Evolutionary conservation across 139 green algal species (phyloP).

Genomic region (Haematococcus lacustris): DNA sequence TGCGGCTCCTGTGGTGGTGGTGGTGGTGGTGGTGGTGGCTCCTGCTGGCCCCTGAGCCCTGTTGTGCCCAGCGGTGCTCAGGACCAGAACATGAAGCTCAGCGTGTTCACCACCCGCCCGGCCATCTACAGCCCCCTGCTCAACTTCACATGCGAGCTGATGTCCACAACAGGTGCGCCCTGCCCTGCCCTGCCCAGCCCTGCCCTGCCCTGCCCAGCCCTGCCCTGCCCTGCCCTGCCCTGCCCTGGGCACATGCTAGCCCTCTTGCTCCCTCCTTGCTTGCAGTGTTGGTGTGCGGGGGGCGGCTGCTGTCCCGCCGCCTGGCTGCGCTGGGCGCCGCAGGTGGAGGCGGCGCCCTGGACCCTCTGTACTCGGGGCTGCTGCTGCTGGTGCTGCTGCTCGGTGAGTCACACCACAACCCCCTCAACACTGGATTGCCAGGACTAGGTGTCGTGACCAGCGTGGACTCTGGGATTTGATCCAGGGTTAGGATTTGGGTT

Average conservation of each 20-base stretch:
- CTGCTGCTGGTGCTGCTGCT: no score
- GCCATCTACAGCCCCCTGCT: conserved; percentile 48
- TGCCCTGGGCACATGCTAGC: neutral
- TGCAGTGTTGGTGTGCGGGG: neutral
- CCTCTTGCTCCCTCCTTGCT: neutral
- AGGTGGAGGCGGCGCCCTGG: no score
- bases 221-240: neutral
- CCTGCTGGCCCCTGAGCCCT: no score
- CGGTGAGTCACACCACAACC: no score
- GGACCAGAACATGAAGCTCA: conserved; percentile 63
- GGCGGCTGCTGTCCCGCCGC: neutral
- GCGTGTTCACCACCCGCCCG: conserved; percentile 56
- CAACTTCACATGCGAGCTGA: conserved; percentile 37
- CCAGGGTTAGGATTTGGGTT: conserved; percentile 1
- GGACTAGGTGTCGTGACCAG: no score
- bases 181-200: no score
- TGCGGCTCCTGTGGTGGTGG: no score
- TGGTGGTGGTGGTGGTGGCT: no score
- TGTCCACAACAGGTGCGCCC: conserved; percentile 19
- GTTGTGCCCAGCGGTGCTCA: no score
- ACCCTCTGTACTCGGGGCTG: no score
- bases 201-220: conserved; percentile 4
- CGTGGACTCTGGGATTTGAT: conserved; percentile 1
- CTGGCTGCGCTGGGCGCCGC: no score
- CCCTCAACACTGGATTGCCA: no score